Evolutionary conservation across 73 alveolate species (phyloP), one percentile per base, ranked within the genome.

Genomic region (Uronychia binucleata): DNA sequence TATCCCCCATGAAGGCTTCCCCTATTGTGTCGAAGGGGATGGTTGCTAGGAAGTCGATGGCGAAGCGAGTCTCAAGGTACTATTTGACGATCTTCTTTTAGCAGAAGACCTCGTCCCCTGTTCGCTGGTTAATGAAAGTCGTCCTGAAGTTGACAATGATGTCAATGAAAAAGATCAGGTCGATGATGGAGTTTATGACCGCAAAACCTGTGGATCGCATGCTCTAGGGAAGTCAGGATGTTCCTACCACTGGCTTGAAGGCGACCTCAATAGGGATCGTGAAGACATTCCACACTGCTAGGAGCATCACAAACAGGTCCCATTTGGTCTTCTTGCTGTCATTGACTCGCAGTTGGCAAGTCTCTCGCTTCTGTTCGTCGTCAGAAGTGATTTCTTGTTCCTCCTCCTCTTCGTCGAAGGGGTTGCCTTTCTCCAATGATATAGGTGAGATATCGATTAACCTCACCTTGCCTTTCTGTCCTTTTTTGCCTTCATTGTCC

Each of bases 121-220:
- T 58, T 0, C 30, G 28, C 34, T 0, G 33, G 84, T 86, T 83
- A 59, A 60, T 27, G 58, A 26, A 86, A 26, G 88, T 80, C 1
- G 93, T 86, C 58, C 87, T 30, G 57, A 86, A 79, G 0, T 57
- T 83, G 31, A 86, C 60, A 0, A 80, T 58, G 67, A 86, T 86
- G 58, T 86, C 93, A 29, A 86, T 59, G n/a, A 86, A 59, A 59
- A 86, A 86, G 84, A 77, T 32, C 58, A 86, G 29, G 57, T 86
- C 93, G 14, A 86, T 77, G 27, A 60, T 5, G 57, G 78, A 30
- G 58, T 88, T 77, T 35, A 88, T 46, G 67, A 46, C 19, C 19
- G 5, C n/a, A 46, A 30, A 0, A 78, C 27, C 1, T 31, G 30
- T n/a, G 59, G 25, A 19, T 30, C n/a, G 26, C 28, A 8, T 1